Base-by-base conservation (phyloP, 2,329 filamentous ascomycete genomes). In the Aureobasidium sp. region DNA sequence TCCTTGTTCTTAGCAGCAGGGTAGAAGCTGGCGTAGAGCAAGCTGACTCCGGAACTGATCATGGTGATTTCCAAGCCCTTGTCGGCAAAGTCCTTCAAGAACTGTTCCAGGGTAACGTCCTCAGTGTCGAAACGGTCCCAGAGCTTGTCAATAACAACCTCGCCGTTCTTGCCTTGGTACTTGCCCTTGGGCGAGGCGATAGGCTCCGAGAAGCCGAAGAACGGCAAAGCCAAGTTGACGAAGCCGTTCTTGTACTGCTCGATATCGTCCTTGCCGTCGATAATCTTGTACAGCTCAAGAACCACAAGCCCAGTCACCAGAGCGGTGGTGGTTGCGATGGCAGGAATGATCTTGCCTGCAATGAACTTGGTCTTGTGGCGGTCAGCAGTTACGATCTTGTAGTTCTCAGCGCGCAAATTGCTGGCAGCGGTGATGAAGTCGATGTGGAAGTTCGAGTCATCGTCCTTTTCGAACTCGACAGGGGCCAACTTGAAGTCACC, bases 241-340 rank as follows among this genome's bases (percentile, higher is more conserved):
- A 99, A 99, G 16, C 94, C 94, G 72, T 99, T 99, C 84, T 97
- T 97, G 86, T 95, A 99, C 77, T 97, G 90, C 78, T 97, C 94
- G 66, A 97, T 88, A 69, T 97, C 91, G n/a, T 83, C 85, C 81
- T 99, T 97, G 72, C 91, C 93, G 71, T 97, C 94, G 49, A 99
- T 81, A 65, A 99, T 84, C 85, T 99, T 99, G 86, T 90, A 97
- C 52, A 97, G 79, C 79, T 99, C 94, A 49, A 99, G 79, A 16
- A 95, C 83, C 59, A 99, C 91, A 50, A 99, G 82, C 63, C 94
- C 94, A 3, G 94, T 99, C 13, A 97, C 93, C 62, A 99, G 81
- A 3, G 94, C 93, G 3, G 94, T 99, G 0, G 94, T 97, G 3
- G 94, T 99, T 48, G 94, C 94, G 75, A 99, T 99, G 49, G 94